Percentiles rank a stretch among this genome's conserved stretches.
phyloP scores from a whole-genome alignment of 1,284 basidiomycete genomes.

The Bjerkandera adusta region DNA sequence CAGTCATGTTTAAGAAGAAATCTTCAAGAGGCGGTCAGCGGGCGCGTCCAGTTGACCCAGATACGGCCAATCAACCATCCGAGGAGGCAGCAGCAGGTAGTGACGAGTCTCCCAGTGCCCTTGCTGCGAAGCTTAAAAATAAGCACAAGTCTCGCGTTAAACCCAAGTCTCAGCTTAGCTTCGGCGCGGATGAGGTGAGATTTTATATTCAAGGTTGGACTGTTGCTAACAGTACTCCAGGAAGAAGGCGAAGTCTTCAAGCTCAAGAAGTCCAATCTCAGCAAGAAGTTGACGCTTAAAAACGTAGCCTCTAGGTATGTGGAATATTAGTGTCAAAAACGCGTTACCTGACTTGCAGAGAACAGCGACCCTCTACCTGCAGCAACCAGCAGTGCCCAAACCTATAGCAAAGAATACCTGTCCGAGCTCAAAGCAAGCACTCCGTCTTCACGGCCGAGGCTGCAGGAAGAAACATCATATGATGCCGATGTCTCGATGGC shows the following conservation, averaged over 20 bases:
- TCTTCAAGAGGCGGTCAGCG: constrained; percentile 53
- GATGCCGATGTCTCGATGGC: constrained; percentile 57
- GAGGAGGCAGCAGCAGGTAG: constrained; percentile 26
- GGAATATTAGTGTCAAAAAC: neutral
- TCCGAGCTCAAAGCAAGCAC: constrained; percentile 84
- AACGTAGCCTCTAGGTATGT: constrained; percentile 40
- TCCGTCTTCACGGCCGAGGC: constrained; percentile 52
- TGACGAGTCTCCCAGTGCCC: constrained; percentile 47
- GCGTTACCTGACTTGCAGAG: constrained; percentile 2
- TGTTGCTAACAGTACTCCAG: constrained; percentile 34
- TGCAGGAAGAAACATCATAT: constrained; percentile 33
- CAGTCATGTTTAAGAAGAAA: constrained; percentile 53
- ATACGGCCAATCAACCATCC: constrained; percentile 37
- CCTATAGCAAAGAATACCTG: constrained; percentile 78
- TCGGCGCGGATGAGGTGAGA: constrained; percentile 78
- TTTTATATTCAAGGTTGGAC: constrained; percentile 21
- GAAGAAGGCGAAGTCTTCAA: constrained; percentile 64
- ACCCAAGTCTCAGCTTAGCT: constrained; percentile 72
- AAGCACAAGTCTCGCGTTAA: constrained; percentile 59
- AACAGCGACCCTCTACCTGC: constrained; percentile 33
- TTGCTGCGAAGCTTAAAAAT: constrained; percentile 67
- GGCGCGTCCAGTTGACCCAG: constrained; percentile 32
- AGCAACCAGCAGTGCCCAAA: constrained; percentile 43
- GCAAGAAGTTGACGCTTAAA: constrained; percentile 59
- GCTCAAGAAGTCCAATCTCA: constrained; percentile 75